Conservation (phyloP, 2,329 filamentous ascomycete species). For the Scedosporium dehoogii region DNA sequence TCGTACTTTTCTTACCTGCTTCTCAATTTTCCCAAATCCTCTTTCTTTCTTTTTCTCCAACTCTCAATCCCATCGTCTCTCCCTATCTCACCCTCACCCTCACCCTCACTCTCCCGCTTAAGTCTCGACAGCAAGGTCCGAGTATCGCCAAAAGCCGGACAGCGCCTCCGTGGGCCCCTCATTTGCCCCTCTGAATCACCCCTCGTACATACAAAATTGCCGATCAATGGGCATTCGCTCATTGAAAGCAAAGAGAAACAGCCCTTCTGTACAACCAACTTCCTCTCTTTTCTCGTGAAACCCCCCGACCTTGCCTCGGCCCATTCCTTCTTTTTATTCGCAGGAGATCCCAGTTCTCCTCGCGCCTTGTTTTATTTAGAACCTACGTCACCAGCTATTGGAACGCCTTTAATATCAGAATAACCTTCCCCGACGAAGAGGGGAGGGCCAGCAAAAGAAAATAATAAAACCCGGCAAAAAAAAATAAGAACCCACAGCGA, state of each 20-base stretch:
- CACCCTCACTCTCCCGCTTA: not conserved
- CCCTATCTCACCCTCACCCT: not conserved
- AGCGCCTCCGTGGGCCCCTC: not conserved
- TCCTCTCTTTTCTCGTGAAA: not conserved
- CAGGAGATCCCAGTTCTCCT: too few species aligned
- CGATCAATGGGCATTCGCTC: not conserved
- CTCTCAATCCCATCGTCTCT: not conserved
- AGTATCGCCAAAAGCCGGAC: not conserved
- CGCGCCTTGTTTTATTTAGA: not conserved
- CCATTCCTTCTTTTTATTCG: not conserved
- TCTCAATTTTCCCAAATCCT: not conserved
- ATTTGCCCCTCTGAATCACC: not conserved
- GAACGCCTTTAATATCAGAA: too few species aligned
- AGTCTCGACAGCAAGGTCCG: not conserved
- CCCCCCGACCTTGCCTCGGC: not conserved
- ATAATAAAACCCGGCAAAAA: not conserved
- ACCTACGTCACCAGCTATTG: not conserved
- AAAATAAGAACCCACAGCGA: not conserved
- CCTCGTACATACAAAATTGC: not conserved
- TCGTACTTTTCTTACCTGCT: constrained; percentile 1
- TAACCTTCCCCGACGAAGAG: too few species aligned
- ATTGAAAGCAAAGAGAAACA: not conserved
- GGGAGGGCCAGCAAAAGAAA: not conserved
- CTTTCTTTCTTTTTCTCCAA: not conserved
- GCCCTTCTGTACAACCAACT: not conserved